These are phyloP conservation scores for Termitomyces sp. DNA, from an alignment of 768 basidiomycete species.

Conservation along the genomic window DNA sequence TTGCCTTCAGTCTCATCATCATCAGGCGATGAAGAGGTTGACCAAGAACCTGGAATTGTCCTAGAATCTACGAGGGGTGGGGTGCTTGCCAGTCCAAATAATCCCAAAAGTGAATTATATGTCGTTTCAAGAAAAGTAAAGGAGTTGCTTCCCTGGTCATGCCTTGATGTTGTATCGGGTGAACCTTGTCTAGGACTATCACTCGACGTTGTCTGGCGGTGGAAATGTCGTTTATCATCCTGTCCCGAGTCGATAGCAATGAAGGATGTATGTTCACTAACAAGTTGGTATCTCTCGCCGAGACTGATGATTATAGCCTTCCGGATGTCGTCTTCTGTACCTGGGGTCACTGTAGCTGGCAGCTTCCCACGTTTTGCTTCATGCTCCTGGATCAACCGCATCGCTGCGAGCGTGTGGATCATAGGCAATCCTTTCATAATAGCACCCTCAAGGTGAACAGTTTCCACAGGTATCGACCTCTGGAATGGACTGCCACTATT, in stretches of 20 bases:
- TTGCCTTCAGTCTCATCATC: conserved; percentile 20
- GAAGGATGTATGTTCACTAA: conserved; percentile 49
- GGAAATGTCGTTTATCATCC: conserved; percentile 10
- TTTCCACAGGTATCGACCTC: conserved; percentile 24
- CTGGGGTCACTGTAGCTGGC: conserved; percentile 19
- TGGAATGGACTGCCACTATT: conserved; percentile 24
- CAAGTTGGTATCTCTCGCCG: conserved; percentile 46
- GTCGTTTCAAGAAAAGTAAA: neutral
- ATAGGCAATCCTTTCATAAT: conserved; percentile 27
- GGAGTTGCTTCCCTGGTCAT: neutral
- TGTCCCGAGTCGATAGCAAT: conserved; percentile 41
- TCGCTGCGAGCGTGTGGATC: conserved; percentile 51
- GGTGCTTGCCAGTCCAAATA: neutral
- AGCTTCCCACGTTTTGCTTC: conserved; percentile 29
- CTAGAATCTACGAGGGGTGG: neutral
- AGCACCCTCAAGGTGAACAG: conserved; percentile 26
- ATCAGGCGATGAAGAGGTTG: conserved; percentile 8
- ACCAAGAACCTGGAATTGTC: conserved; percentile 17
- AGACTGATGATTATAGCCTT: conserved; percentile 44
- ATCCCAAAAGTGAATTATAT: neutral
- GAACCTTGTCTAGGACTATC: neutral
- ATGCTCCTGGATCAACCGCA: conserved; percentile 47
- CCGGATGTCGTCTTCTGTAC: conserved; percentile 27
- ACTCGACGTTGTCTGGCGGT: neutral
- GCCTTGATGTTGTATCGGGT: neutral